Base-by-base conservation (phyloP, 495 filamentous ascomycete genomes). In the Aspergillus incahuasiensis region DNA sequence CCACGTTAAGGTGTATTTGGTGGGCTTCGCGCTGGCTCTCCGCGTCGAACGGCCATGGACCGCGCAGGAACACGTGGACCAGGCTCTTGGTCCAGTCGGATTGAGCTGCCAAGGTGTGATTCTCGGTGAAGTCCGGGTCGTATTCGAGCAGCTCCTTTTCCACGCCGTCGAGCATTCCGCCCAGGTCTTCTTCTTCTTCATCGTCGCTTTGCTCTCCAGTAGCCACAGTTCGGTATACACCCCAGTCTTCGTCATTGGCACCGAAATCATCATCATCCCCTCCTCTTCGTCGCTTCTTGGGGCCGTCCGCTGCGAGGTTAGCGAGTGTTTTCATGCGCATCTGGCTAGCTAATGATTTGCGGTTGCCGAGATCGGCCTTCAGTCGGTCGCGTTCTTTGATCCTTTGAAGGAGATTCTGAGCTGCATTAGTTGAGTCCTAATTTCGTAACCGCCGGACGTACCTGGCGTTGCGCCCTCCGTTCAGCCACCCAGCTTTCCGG, bases 301-400 rank as follows among this genome's bases (percentile, higher is more conserved):
- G 92, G 18, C 84, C 85, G 70, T 98, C 94, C 0, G 92, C 91
- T 15, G 94, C 94, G 1, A 98, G 86, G 61, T 95, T 96, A 39
- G 94, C 95, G n/a, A 98, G 86, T 15, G 83, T 90, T 73, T 97
- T 97, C 94, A 98, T 98, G 25, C 94, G 89, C 75, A 94, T 91
- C 63, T 97, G 94, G 52, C 84, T 90, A 11, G 95, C 95, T 11
- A 97, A 82, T 0, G 91, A 96, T 68, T 98, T 98, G 57, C 94
- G 88, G 67, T 97, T 96, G 22, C 91, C 90, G 0, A 97, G 79
- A 62, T 98, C 94, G 1, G 88, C 87, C 69, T 94, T 96, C 50
- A 97, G 79, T 20, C 94, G 81, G 56, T 96, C 89, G 25, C 92
- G 85, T 54, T 97, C 95, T 68, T 95, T 95, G 70, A 97, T 92